These are phyloP conservation scores for Alternaria sp. DNA, from an alignment of 2,329 filamentous ascomycete genomes.

Conservation along the genomic window DNA sequence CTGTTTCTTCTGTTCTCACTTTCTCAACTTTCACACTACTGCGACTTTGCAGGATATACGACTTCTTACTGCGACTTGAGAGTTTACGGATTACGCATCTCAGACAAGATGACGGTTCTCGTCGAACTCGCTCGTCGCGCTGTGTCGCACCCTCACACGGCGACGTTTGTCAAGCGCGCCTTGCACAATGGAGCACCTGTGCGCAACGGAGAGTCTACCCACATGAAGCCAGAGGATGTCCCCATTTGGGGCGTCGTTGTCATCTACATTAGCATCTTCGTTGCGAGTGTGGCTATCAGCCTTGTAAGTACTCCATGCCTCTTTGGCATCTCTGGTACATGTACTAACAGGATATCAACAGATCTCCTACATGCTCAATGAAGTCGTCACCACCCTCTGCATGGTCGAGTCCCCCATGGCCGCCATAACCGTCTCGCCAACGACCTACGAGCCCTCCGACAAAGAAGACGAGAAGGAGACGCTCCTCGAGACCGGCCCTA, in stretches of 20 bases:
- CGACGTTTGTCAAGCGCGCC: constrained; percentile 37
- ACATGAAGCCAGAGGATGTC: too few species aligned
- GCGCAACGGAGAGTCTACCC: too few species aligned
- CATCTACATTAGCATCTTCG: constrained; percentile 44
- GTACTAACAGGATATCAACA: constrained; percentile 11
- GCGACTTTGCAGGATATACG: background rate
- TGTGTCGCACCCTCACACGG: constrained; percentile 32
- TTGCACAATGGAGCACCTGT: too few species aligned
- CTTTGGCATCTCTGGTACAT: background rate
- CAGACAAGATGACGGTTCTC: constrained; percentile 28
- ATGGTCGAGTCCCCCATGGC: constrained; percentile 68
- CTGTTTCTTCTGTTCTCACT: constrained; percentile 2
- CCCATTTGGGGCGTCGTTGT: constrained; percentile 38
- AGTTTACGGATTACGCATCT: background rate
- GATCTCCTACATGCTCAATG: constrained; percentile 63
- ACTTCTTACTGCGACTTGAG: background rate
- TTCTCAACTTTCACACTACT: constrained; percentile 1
- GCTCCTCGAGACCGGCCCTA: constrained; percentile 48
- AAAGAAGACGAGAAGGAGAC: constrained; percentile 50
- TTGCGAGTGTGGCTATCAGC: constrained; percentile 51
- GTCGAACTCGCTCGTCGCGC: constrained; percentile 40
- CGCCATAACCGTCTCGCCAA: constrained; percentile 56
- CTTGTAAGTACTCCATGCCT: constrained; percentile 43
- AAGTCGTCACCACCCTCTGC: constrained; percentile 66
- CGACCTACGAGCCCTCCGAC: constrained; percentile 50